Percentiles rank a stretch among this genome's conserved stretches.
phyloP scores from a whole-genome alignment of 352 stramenopile genomes.

The Blastocystis sp. region DNA sequence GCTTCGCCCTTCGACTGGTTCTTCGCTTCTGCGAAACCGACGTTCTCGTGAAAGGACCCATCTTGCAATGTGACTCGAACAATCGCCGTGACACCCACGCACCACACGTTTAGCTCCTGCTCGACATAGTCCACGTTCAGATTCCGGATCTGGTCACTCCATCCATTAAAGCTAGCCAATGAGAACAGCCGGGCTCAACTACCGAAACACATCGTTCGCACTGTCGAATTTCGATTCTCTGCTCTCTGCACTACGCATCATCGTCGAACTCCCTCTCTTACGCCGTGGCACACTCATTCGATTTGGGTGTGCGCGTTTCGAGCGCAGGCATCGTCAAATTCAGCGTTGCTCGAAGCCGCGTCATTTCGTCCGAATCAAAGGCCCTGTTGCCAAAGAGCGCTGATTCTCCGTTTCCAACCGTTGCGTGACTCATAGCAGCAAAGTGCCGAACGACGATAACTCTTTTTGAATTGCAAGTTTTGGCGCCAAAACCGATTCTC shows the following conservation, averaged over 20 bases:
- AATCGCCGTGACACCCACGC: constrained; percentile 58
- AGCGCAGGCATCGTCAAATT: neutral
- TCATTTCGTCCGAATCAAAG: neutral
- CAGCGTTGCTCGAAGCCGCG: neutral
- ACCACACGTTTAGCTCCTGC: constrained; percentile 51
- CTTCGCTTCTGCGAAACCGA: constrained; percentile 57
- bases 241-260: neutral
- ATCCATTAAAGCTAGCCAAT: constrained; percentile 58
- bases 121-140: constrained; percentile 58
- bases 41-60: constrained; percentile 52
- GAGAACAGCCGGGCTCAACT: neutral
- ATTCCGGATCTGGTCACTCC: constrained; percentile 69
- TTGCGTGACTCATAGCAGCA: neutral
- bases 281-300: no score
- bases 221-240: neutral
- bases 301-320: no score
- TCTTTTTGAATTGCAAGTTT: neutral
- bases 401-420: neutral
- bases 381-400: neutral
- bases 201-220: constrained; percentile 61
- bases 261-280: no score
- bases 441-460: neutral
- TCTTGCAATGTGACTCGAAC: constrained; percentile 59
- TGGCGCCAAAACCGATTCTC: neutral
- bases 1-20: constrained; percentile 26